phyloP scores from a whole-genome alignment of 2,329 filamentous ascomycete genomes.

The Phyllosticta citriasiana region DNA sequence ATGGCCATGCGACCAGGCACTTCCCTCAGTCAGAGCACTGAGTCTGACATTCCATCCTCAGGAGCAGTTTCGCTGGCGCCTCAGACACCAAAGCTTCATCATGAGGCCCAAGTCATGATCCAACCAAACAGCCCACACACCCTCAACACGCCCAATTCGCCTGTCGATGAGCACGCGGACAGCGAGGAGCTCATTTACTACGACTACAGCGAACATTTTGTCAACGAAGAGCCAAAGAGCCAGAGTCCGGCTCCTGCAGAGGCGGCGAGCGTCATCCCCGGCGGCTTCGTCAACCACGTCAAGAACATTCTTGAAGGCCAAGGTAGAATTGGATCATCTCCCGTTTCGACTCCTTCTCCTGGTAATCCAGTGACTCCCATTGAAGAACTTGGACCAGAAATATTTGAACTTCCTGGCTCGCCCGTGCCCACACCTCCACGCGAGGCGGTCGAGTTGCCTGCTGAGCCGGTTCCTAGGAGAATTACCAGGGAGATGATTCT shows the following conservation, averaged over 20 bases:
- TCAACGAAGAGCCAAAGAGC: conserved; percentile 15
- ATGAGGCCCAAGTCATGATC: conserved; percentile 24
- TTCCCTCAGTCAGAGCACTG: conserved; percentile 19
- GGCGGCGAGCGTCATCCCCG: conserved; percentile 15
- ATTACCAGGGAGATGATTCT: conserved; percentile 26
- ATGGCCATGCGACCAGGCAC: conserved; percentile 3
- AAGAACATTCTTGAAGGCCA: conserved; percentile 26
- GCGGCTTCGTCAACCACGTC: conserved; percentile 33
- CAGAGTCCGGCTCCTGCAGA: conserved; percentile 1
- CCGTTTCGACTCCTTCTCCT: neutral
- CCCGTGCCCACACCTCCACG: conserved; percentile 14
- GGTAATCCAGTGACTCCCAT: neutral
- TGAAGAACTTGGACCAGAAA: conserved; percentile 15
- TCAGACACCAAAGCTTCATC: conserved; percentile 32
- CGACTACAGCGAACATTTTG: conserved; percentile 29
- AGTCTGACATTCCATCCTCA: conserved; percentile 33
- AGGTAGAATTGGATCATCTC: neutral
- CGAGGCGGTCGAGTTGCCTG: conserved; percentile 5
- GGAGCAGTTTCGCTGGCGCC: conserved; percentile 33
- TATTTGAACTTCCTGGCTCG: conserved; percentile 11
- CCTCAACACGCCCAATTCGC: neutral
- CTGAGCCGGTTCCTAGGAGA: conserved; percentile 21
- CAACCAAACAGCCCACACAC: neutral
- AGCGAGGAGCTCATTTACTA: conserved; percentile 21
- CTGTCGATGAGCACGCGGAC: neutral